phyloP scores from a whole-genome alignment of 441 rosid species.

The Erysimum cheiri region DNA sequence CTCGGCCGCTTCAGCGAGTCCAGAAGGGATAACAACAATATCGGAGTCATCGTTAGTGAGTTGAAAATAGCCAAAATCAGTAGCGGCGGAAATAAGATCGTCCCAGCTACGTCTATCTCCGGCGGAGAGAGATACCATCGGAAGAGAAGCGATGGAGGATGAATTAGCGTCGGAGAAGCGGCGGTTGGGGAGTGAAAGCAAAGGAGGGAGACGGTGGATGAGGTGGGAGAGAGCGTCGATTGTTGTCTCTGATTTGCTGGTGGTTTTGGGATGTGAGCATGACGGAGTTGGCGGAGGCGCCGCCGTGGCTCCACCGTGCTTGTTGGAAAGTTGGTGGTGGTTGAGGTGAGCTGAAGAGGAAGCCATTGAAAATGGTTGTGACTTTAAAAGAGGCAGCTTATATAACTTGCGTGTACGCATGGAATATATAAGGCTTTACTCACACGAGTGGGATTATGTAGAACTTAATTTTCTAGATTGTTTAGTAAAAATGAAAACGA shows the following conservation, averaged over 20 bases:
- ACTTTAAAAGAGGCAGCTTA: conserved; percentile 4
- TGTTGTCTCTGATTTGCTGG: conserved; percentile 45
- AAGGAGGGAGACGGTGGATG: conserved; percentile 75
- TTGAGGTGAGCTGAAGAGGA: conserved; percentile 55
- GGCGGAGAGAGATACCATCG: conserved; percentile 51
- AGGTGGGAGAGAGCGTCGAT: conserved; percentile 66
- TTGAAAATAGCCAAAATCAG: conserved; percentile 65
- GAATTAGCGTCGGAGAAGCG: conserved; percentile 38
- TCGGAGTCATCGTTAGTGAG: conserved; percentile 41
- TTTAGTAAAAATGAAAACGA: neutral
- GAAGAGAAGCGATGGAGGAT: conserved; percentile 35
- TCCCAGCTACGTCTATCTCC: conserved; percentile 17
- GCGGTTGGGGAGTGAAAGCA: conserved; percentile 65
- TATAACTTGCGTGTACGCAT: conserved; percentile 33
- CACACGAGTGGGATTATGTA: conserved; percentile 25
- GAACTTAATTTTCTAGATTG: conserved; percentile 14
- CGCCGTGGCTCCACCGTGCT: conserved; percentile 54
- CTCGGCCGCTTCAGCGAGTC: conserved; percentile 67
- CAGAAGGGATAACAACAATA: conserved; percentile 39
- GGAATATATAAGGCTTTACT: conserved; percentile 27
- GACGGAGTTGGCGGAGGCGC: conserved; percentile 88
- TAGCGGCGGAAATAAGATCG: conserved; percentile 51
- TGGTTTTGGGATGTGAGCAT: conserved; percentile 45
- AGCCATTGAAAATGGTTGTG: conserved; percentile 37
- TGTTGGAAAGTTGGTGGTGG: conserved; percentile 45